phyloP scores from a whole-genome alignment of 257 asterid genomes.

The Plantago elongata region DNA sequence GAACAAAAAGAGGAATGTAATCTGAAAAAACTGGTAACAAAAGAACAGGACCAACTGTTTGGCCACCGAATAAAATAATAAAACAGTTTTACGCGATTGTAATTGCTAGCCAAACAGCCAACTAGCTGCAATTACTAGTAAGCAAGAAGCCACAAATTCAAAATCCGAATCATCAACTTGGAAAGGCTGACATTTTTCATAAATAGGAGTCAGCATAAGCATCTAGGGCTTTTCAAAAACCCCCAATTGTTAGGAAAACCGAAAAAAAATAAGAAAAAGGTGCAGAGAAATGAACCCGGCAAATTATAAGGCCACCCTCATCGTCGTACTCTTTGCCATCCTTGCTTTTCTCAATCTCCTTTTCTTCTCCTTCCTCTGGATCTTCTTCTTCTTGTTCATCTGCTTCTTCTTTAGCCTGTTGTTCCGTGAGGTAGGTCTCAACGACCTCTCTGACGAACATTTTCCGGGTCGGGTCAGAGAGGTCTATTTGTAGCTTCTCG shows the following conservation, averaged over 20 bases:
- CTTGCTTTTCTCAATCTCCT: neutral
- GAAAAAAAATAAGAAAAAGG: neutral
- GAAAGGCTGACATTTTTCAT: no score
- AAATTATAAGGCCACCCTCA: slow-evolving; percentile 77
- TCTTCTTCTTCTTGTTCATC: slow-evolving; percentile 19
- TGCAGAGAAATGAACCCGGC: slow-evolving; percentile 51
- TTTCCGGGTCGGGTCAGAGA: slow-evolving; percentile 62
- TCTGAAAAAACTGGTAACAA: slow-evolving; percentile 4
- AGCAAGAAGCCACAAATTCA: no score
- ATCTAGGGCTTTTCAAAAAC: neutral
- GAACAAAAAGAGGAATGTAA: neutral
- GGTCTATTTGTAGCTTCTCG: slow-evolving; percentile 63
- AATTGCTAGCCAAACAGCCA: no score
- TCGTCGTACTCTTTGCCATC: slow-evolving; percentile 66
- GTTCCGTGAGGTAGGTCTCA: slow-evolving; percentile 57
- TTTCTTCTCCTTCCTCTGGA: slow-evolving; percentile 35
- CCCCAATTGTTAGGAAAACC: neutral
- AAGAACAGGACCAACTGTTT: neutral
- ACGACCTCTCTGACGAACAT: slow-evolving; percentile 64
- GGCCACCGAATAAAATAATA: no score
- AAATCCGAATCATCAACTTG: no score
- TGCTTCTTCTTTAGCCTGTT: slow-evolving; percentile 36
- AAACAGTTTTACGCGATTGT: no score
- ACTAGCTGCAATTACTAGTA: neutral
- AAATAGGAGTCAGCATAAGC: no score